Percentiles rank a stretch among this genome's conserved stretches.
Evolutionary conservation across 2,329 filamentous ascomycete species (phyloP).

Genomic region (Fusarium setosum): DNA sequence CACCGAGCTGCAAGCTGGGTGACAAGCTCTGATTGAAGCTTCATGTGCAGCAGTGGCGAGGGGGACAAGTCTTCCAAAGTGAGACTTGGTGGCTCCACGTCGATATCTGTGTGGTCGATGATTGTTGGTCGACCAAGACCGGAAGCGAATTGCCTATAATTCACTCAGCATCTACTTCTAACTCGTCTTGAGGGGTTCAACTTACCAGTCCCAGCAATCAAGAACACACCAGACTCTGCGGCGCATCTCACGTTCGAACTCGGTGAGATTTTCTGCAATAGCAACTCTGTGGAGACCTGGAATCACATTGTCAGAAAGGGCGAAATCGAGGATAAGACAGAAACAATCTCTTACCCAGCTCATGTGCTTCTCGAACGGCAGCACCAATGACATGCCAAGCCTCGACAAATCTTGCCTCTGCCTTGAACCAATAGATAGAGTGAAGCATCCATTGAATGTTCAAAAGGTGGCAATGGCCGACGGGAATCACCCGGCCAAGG

Average conservation of each 20-base stretch:
- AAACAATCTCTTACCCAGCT: conserved; percentile 42
- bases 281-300: conserved; percentile 46
- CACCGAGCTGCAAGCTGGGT: conserved; percentile 43
- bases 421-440: conserved; percentile 51
- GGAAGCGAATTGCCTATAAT: conserved; percentile 49
- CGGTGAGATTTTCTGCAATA: conserved; percentile 37
- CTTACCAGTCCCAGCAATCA: conserved; percentile 52
- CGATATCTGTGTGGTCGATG: conserved; percentile 47
- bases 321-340: not conserved
- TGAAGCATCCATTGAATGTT: conserved; percentile 50
- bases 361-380: conserved; percentile 49
- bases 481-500: conserved; percentile 46
- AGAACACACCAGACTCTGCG: conserved; percentile 50
- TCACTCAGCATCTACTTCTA: not conserved
- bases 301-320: not conserved
- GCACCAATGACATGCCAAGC: conserved; percentile 49
- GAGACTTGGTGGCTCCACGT: conserved; percentile 48
- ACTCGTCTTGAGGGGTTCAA: not conserved
- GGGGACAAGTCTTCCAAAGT: conserved; percentile 47
- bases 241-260: conserved; percentile 50
- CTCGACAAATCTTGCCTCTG: conserved; percentile 48
- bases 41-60: conserved; percentile 50
- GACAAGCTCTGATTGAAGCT: conserved; percentile 50
- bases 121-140: conserved; percentile 48
- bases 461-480: conserved; percentile 46